Percentiles rank a stretch among this genome's conserved stretches.
These are phyloP conservation scores for Jacaranda mimosifolia DNA, from an alignment of 257 asterid species.

Conservation along the genomic window DNA sequence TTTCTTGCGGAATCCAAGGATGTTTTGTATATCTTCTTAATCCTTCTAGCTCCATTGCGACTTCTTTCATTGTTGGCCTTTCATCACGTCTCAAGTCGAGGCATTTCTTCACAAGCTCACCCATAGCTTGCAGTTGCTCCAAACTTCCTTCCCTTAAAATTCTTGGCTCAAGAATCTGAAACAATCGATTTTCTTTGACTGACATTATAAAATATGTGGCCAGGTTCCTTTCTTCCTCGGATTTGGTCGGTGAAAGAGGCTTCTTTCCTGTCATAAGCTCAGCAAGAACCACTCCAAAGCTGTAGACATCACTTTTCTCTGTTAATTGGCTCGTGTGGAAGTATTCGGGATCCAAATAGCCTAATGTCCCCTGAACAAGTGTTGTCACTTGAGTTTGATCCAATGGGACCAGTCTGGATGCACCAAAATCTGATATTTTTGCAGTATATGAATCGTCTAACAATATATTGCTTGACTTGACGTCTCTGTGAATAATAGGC, in stretches of 20 bases:
- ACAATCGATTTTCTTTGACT: no score
- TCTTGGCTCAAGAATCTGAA: no score
- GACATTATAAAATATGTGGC: no score
- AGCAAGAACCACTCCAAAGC: constrained; percentile 52
- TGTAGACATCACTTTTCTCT: constrained; percentile 46
- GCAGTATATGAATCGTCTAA: constrained; percentile 34
- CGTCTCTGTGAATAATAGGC: constrained; percentile 54
- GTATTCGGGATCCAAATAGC: constrained; percentile 50
- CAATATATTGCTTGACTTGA: constrained; percentile 47
- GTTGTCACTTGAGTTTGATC: constrained; percentile 48
- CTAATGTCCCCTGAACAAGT: constrained; percentile 47
- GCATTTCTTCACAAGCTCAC: constrained; percentile 58
- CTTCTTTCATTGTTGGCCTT: constrained; percentile 66
- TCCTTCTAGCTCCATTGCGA: constrained; percentile 55
- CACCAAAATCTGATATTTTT: constrained; percentile 50
- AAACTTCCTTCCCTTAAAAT: constrained; percentile 53
- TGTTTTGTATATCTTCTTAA: constrained; percentile 32
- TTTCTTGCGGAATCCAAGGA: constrained; percentile 33
- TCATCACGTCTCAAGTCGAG: constrained; percentile 46
- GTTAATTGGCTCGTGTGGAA: constrained; percentile 44
- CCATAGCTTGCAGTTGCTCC: constrained; percentile 43
- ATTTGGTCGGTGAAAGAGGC: no score
- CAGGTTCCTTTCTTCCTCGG: no score
- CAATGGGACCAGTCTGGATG: constrained; percentile 43
- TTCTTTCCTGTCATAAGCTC: constrained; percentile 33